These are phyloP conservation scores for Sanghuangporus weigelae DNA, from an alignment of 1,284 basidiomycete species.

Conservation along the genomic window DNA sequence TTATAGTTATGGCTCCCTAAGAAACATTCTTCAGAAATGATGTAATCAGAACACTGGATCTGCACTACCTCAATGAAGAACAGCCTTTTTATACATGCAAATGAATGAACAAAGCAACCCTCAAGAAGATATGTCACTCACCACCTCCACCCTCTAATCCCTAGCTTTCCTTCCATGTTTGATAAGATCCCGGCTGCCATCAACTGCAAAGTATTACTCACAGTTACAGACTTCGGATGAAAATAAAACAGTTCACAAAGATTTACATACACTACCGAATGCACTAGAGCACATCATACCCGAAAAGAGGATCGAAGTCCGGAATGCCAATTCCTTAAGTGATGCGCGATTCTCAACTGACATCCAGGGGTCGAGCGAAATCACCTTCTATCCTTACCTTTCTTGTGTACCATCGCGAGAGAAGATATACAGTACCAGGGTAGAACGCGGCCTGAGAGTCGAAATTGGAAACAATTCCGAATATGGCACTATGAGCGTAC, in stretches of 20 bases:
- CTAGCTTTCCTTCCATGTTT: constrained; percentile 39
- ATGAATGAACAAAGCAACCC: neutral
- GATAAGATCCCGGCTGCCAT: constrained; percentile 38
- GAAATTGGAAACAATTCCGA: neutral
- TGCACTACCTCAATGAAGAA: constrained; percentile 25
- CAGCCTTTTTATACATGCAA: constrained; percentile 18
- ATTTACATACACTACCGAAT: constrained; percentile 29
- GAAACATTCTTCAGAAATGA: neutral
- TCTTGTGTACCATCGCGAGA: constrained; percentile 23
- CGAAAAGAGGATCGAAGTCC: constrained; percentile 37
- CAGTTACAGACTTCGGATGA: constrained; percentile 16
- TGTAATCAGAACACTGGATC: neutral
- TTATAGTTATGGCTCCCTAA: constrained; percentile 20
- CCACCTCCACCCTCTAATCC: constrained; percentile 40
- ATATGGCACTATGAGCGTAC: neutral
- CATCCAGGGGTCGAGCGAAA: neutral
- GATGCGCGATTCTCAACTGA: neutral
- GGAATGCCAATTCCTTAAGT: constrained; percentile 27
- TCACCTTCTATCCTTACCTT: constrained; percentile 14
- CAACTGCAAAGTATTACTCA: constrained; percentile 20
- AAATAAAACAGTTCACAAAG: neutral
- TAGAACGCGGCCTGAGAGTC: constrained; percentile 19
- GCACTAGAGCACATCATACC: constrained; percentile 39
- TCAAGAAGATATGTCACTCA: constrained; percentile 1
- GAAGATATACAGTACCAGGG: constrained; percentile 22